These are phyloP conservation scores for Nemania serpens DNA, from an alignment of 2,329 filamentous ascomycete genomes.

Conservation along the genomic window DNA sequence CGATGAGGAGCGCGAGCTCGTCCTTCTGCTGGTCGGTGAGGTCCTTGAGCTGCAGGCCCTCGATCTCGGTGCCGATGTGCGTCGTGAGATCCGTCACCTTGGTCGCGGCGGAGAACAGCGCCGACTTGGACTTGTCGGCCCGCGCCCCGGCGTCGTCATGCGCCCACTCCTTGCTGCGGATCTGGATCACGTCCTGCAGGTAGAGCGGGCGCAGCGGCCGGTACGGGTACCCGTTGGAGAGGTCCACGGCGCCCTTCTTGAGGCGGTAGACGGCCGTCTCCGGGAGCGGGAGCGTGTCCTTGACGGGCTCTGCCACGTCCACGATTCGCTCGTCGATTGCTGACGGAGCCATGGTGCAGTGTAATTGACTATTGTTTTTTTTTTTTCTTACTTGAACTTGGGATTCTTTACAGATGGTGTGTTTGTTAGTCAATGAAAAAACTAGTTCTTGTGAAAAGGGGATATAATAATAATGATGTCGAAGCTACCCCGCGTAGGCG, in stretches of 20 bases:
- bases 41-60: conserved; percentile 66
- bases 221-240: conserved; percentile 73
- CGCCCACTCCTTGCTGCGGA: conserved; percentile 60
- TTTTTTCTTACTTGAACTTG: no score
- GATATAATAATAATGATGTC: not conserved
- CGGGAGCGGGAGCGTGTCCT: conserved; percentile 68
- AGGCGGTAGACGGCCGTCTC: conserved; percentile 60
- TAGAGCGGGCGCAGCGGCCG: conserved; percentile 69
- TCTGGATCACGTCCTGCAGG: conserved; percentile 70
- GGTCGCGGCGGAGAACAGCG: conserved; percentile 63
- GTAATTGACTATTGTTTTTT: no score
- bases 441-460: not conserved
- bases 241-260: conserved; percentile 70
- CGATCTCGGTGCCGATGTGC: conserved; percentile 68
- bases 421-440: no score
- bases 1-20: conserved; percentile 65
- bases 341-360: conserved; percentile 54
- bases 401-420: no score
- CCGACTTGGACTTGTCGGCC: conserved; percentile 67
- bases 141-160: conserved; percentile 66
- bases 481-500: not conserved
- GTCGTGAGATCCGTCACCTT: conserved; percentile 66
- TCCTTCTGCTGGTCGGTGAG: conserved; percentile 63
- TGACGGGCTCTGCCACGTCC: conserved; percentile 65
- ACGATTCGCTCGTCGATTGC: conserved; percentile 66